These are phyloP conservation scores for Pisolithus albus DNA, from an alignment of 768 basidiomycete species.

Conservation along the genomic window DNA sequence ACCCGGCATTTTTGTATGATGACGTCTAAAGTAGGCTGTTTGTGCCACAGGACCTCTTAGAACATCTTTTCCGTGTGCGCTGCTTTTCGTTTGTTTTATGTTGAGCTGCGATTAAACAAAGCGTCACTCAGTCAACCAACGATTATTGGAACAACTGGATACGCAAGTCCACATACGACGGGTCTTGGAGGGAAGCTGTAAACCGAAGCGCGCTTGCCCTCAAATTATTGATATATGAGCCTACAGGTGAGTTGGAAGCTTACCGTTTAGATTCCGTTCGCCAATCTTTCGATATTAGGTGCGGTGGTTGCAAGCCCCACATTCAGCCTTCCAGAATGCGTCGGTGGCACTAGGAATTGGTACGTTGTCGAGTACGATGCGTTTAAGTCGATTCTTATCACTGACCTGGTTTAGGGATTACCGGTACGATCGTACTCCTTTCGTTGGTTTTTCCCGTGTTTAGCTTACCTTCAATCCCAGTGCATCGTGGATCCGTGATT, in stretches of 20 bases:
- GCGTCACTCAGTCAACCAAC: conserved; percentile 51
- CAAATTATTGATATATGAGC: conserved; percentile 89
- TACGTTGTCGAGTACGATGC: conserved; percentile 16
- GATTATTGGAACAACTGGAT: conserved; percentile 89
- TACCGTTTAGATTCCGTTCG: background rate
- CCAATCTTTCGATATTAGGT: conserved; percentile 35
- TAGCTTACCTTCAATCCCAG: conserved; percentile 27
- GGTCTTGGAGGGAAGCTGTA: conserved; percentile 94
- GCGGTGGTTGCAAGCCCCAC: conserved; percentile 95
- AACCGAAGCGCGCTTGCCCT: conserved; percentile 89
- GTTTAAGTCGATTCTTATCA: background rate
- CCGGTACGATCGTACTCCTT: conserved; percentile 31
- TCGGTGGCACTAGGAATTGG: conserved; percentile 90
- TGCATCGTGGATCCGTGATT: conserved; percentile 91
- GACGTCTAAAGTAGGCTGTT: background rate
- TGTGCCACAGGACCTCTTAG: conserved; percentile 44
- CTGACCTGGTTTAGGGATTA: conserved; percentile 46
- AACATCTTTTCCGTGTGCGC: conserved; percentile 49
- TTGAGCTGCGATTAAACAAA: background rate
- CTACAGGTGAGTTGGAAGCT: conserved; percentile 49
- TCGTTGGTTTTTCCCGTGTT: background rate
- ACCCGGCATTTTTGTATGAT: background rate
- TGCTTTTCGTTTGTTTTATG: background rate
- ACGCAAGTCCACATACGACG: conserved; percentile 79
- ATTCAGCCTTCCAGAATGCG: conserved; percentile 87